These are phyloP conservation scores for Tillandsia fasciculata DNA, from an alignment of 176 grass and related monocot species.

Conservation along the genomic window DNA sequence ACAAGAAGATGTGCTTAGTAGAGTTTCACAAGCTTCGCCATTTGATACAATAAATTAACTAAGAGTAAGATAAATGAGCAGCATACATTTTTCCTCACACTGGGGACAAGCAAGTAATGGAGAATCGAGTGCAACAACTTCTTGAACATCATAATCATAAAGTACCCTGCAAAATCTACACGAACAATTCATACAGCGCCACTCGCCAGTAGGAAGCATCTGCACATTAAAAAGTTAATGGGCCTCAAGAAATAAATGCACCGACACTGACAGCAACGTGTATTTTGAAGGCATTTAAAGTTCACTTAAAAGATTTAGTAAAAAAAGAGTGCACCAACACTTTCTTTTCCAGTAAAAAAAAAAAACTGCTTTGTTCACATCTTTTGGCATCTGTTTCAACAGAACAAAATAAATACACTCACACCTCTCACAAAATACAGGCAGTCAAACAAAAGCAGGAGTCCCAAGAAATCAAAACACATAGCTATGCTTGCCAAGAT, in stretches of 20 bases:
- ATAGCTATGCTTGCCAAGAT: not conserved
- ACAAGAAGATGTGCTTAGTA: not conserved
- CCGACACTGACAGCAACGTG: not conserved
- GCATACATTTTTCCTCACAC: slow-evolving; percentile 68
- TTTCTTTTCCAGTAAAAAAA: not conserved
- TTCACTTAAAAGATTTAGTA: not conserved
- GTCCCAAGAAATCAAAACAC: not conserved
- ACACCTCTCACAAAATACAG: not conserved
- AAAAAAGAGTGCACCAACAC: not conserved
- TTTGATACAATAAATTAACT: slow-evolving; percentile 2
- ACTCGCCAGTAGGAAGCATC: slow-evolving; percentile 82
- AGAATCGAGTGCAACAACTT: slow-evolving; percentile 32
- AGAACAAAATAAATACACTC: not conserved
- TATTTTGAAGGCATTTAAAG: not conserved
- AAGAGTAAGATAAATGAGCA: slow-evolving; percentile 19
- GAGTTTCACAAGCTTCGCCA: not conserved
- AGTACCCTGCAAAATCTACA: slow-evolving; percentile 83
- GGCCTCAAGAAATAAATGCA: not conserved
- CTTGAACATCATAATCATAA: slow-evolving; percentile 27
- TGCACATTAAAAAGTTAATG: slow-evolving; percentile 26
- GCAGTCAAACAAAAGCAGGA: not conserved
- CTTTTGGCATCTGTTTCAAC: not conserved
- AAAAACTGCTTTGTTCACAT: not conserved
- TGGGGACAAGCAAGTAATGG: slow-evolving; percentile 55
- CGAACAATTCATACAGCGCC: slow-evolving; percentile 74